A percentile compares a stretch with the other conserved stretches of the same genome.
Conservation (phyloP, 2,329 filamentous ascomycete species). For the Pseudogymnoascus sp. region DNA sequence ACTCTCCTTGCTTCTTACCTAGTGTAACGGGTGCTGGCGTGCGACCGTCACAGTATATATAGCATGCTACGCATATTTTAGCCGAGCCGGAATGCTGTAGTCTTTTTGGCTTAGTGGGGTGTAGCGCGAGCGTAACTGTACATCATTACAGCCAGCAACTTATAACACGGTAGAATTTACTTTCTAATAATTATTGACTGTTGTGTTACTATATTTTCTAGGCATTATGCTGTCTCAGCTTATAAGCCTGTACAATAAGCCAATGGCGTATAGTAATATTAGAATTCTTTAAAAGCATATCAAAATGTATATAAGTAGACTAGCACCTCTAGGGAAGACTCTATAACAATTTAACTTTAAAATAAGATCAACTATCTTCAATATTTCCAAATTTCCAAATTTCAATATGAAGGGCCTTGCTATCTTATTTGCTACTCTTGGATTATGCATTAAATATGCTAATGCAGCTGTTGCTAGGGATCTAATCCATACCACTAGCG, state of each 20-base stretch:
- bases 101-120: no score
- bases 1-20: no score
- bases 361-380: not conserved
- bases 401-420: not conserved
- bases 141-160: no score
- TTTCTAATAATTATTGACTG: not conserved
- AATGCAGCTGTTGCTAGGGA: not conserved
- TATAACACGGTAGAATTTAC: no score
- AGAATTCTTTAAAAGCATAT: not conserved
- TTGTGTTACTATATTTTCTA: not conserved
- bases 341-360: not conserved
- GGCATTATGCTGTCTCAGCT: not conserved
- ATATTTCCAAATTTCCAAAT: not conserved
- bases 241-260: no score
- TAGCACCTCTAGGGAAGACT: not conserved
- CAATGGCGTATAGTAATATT: no score
- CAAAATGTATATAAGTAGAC: not conserved
- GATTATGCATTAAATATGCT: not conserved
- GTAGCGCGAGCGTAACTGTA: no score
- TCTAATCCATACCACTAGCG: not conserved
- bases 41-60: no score
- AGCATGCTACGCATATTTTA: no score
- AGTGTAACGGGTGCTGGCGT: no score
- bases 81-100: no score
- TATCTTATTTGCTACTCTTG: not conserved